A percentile compares a stretch with the other conserved stretches of the same genome.
phyloP scores from a whole-genome alignment of 2,329 filamentous ascomycete genomes.

The Aspergillus puulaauensis region DNA sequence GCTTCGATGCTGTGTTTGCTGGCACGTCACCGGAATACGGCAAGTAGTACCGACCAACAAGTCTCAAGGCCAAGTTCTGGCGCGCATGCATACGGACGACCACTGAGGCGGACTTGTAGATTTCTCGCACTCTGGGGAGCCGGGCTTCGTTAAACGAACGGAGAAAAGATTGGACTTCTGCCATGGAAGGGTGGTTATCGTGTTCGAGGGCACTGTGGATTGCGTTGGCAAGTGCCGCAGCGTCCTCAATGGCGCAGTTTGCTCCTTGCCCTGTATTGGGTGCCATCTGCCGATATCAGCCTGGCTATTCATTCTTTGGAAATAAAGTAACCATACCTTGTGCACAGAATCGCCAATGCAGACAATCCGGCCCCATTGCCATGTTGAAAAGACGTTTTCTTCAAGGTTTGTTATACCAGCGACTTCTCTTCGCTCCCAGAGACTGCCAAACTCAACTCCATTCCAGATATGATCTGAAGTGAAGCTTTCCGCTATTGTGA shows the following conservation, averaged over 20 bases:
- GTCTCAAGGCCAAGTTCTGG: conserved; percentile 10
- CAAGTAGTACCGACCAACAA: conserved; percentile 15
- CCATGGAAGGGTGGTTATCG: neutral
- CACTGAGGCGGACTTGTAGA: conserved; percentile 6
- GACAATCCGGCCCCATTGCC: conserved; percentile 20
- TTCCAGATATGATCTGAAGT: conserved; percentile 2
- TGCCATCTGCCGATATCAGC: conserved; percentile 23
- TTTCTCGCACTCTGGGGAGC: conserved; percentile 7
- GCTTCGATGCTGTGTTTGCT: conserved; percentile 15
- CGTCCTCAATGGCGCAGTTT: conserved; percentile 41
- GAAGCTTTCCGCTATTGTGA: neutral
- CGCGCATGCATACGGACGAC: conserved; percentile 16
- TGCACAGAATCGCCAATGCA: conserved; percentile 26
- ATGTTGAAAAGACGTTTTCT: conserved; percentile 21
- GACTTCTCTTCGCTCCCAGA: conserved; percentile 18
- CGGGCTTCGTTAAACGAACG: conserved; percentile 3
- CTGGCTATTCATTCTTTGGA: too few species aligned
- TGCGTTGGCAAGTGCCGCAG: conserved; percentile 19
- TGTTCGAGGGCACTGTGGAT: neutral
- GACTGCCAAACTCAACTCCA: conserved; percentile 12
- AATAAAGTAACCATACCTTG: conserved; percentile 18
- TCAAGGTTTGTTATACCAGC: conserved; percentile 18
- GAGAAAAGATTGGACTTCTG: conserved; percentile 2
- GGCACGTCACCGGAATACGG: conserved; percentile 13
- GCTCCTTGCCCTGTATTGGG: conserved; percentile 38